Conservation (phyloP, 495 filamentous ascomycete species). For the Penicillium canariense region DNA sequence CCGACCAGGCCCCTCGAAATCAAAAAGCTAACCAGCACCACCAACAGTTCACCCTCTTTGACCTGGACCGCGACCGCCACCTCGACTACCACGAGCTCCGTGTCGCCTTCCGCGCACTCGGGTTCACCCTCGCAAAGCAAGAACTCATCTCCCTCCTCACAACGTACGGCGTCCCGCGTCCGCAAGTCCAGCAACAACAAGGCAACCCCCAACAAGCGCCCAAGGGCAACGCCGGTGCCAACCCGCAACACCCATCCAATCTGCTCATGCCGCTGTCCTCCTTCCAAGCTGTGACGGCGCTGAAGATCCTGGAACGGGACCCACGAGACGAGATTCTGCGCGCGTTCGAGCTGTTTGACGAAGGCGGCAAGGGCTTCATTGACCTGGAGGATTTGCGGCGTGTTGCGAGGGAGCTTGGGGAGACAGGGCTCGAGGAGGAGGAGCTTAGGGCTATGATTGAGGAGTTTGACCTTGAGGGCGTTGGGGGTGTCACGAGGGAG, state of each 20-base stretch:
- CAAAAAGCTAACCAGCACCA: conserved; percentile 6
- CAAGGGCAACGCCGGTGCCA: conserved; percentile 20
- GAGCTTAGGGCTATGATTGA: conserved; percentile 95
- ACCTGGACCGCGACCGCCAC: conserved; percentile 89
- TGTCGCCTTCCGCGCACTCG: conserved; percentile 93
- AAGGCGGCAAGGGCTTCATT: conserved; percentile 77
- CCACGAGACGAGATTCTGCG: conserved; percentile 88
- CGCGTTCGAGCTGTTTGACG: conserved; percentile 88
- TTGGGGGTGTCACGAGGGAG: conserved; percentile 83
- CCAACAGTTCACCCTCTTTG: conserved; percentile 89
- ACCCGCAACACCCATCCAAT: conserved; percentile 49
- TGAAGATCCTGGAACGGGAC: conserved; percentile 75
- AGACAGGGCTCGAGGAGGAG: conserved; percentile 84
- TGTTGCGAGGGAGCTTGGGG: conserved; percentile 87
- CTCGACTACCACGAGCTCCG: conserved; percentile 98
- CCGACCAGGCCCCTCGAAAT: too few species aligned
- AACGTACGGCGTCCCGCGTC: conserved; percentile 63
- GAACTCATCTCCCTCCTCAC: conserved; percentile 76
- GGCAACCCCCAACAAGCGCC: conserved; percentile 24
- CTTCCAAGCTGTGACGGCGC: conserved; percentile 77
- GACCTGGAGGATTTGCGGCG: conserved; percentile 78
- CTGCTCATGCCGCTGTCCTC: conserved; percentile 68
- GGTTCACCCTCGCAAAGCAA: conserved; percentile 83
- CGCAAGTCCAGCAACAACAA: conserved; percentile 46
- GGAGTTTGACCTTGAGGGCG: conserved; percentile 94